These are phyloP conservation scores for Arthrocladium fulminans DNA, from an alignment of 2,329 filamentous ascomycete genomes.

Conservation along the genomic window DNA sequence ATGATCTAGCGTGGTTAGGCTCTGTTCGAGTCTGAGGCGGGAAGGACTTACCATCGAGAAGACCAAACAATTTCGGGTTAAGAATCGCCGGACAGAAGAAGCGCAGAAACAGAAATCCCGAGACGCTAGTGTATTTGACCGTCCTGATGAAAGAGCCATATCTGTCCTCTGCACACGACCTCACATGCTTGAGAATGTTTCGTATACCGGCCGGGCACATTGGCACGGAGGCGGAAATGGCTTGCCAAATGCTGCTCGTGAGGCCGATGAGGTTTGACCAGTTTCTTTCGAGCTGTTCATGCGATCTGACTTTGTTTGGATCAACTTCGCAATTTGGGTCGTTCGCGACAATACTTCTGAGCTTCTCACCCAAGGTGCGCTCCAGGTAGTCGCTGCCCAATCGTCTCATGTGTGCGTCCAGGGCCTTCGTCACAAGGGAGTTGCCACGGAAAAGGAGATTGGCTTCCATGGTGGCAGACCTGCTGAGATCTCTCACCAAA, in stretches of 20 bases:
- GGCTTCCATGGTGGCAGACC: constrained; percentile 64
- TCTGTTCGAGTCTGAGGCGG: background rate
- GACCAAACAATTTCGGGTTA: constrained; percentile 85
- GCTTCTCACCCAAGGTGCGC: constrained; percentile 73
- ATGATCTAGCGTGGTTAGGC: constrained; percentile 51
- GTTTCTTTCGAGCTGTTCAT: constrained; percentile 69
- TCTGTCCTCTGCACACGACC: constrained; percentile 84
- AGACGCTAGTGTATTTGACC: constrained; percentile 87
- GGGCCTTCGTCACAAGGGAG: constrained; percentile 80
- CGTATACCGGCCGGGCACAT: constrained; percentile 73
- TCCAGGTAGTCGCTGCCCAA: constrained; percentile 88
- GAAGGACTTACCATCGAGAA: constrained; percentile 55
- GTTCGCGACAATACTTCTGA: constrained; percentile 79
- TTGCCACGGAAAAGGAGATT: constrained; percentile 95
- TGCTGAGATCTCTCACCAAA: constrained; percentile 54
- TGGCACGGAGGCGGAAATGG: constrained; percentile 64
- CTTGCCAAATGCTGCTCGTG: constrained; percentile 77
- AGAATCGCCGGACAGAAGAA: constrained; percentile 96
- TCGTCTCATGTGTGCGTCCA: constrained; percentile 93
- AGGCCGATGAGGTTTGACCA: constrained; percentile 69
- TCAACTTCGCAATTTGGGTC: constrained; percentile 94
- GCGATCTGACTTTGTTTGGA: constrained; percentile 61
- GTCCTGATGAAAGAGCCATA: constrained; percentile 88
- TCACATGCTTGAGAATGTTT: constrained; percentile 79
- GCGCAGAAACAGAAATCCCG: constrained; percentile 84